Percentiles rank a stretch among this genome's conserved stretches.
These are phyloP conservation scores for Spizellomyces punctatus DNA, from an alignment of 192 early-diverging fungal species.

Conservation along the genomic window DNA sequence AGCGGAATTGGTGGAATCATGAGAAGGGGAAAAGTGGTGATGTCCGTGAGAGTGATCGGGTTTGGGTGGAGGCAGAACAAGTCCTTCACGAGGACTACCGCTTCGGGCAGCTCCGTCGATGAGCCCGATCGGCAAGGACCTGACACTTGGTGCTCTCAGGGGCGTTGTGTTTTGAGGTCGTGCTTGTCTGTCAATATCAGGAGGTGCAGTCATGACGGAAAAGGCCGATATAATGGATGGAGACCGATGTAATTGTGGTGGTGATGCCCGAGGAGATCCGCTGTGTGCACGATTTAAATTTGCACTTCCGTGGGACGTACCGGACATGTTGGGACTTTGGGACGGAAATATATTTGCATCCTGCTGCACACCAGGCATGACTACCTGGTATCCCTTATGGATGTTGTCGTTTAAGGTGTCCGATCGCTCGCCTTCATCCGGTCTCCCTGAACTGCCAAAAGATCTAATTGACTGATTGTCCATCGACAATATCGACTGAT, in stretches of 20 bases:
- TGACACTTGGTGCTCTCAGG: not conserved
- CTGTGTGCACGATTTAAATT: not conserved
- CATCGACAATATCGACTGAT: not conserved
- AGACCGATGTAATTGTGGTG: conserved; percentile 8
- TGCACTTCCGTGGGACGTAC: not conserved
- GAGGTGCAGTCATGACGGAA: conserved; percentile 22
- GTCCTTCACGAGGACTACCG: not conserved
- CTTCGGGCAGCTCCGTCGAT: not conserved
- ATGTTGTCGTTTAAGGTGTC: not conserved
- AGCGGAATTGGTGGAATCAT: not conserved
- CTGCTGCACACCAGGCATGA: not conserved
- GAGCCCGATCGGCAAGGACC: not conserved
- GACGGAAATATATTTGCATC: not conserved
- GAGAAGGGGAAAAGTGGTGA: not conserved
- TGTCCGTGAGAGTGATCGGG: not conserved
- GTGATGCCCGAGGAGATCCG: conserved; percentile 3
- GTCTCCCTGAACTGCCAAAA: not conserved
- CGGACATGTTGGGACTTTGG: not conserved
- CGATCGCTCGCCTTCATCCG: not conserved
- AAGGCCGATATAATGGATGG: conserved; percentile 19
- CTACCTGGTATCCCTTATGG: not conserved
- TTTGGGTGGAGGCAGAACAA: conserved; percentile 4
- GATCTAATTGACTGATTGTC: conserved; percentile 16
- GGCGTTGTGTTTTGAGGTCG: not conserved
- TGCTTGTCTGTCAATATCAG: conserved; percentile 5